phyloP scores from a whole-genome alignment of 192 early-diverging fungal genomes.

The Backusella parvicylindrica region DNA sequence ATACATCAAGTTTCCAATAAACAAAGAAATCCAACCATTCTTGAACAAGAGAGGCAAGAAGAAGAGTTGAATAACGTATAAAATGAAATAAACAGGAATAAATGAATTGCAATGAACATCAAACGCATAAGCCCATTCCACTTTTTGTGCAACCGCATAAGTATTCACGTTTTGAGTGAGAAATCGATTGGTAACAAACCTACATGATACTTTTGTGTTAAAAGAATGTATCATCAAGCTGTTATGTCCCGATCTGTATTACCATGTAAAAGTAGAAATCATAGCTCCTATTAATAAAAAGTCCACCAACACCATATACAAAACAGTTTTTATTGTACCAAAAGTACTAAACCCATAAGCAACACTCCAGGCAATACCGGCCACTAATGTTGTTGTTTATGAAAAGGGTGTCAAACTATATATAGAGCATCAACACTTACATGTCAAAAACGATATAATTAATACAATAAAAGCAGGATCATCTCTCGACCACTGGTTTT shows the following conservation, averaged over 20 bases:
- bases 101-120: constrained; percentile 98
- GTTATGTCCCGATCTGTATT: constrained; percentile 23
- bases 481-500: constrained; percentile 97
- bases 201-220: too few relatives aligned
- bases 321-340: constrained; percentile 67
- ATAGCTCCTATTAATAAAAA: constrained; percentile 69
- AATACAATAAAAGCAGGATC: constrained; percentile 95
- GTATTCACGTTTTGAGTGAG: constrained; percentile 66
- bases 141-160: constrained; percentile 81
- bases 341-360: constrained; percentile 63
- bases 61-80: constrained; percentile 92
- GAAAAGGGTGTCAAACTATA: neutral
- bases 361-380: constrained; percentile 80
- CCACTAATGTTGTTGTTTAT: constrained; percentile 44
- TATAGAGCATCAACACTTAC: neutral
- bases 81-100: constrained; percentile 81
- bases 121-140: constrained; percentile 96
- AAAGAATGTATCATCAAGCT: too few relatives aligned
- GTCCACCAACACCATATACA: constrained; percentile 82
- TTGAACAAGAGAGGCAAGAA: constrained; percentile 81
- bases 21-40: constrained; percentile 75
- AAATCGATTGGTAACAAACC: constrained; percentile 78
- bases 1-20: constrained; percentile 90
- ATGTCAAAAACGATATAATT: constrained; percentile 59
- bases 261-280: constrained; percentile 76